Percentiles rank a stretch among this genome's conserved stretches.
Conservation (phyloP, 2,329 filamentous ascomycete species). For the Dactylellina cionopaga region DNA sequence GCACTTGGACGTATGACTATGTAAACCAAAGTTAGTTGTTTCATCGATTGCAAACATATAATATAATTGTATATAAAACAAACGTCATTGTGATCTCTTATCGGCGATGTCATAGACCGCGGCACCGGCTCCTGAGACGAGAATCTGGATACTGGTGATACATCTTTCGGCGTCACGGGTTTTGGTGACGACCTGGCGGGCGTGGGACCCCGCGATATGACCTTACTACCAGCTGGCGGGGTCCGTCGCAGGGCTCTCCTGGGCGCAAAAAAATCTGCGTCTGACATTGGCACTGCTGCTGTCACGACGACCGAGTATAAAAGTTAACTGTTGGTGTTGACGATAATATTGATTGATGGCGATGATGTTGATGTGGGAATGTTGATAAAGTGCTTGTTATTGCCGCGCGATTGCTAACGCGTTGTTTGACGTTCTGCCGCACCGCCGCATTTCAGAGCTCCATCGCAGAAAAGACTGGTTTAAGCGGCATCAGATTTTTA, state of each 20-base stretch:
- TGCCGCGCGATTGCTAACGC: constrained; percentile 9
- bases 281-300: constrained; percentile 28
- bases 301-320: too few relatives aligned
- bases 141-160: background rate
- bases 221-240: background rate
- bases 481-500: constrained; percentile 21
- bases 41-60: background rate
- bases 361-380: constrained; percentile 4
- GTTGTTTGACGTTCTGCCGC: constrained; percentile 42
- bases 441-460: constrained; percentile 25
- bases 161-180: background rate
- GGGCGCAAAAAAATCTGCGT: constrained; percentile 35
- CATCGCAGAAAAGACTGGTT: background rate
- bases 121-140: constrained; percentile 1
- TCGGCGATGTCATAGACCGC: constrained; percentile 38
- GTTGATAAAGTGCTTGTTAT: background rate
- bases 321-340: background rate
- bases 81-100: constrained; percentile 19
- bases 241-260: constrained; percentile 35
- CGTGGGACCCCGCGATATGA: constrained; percentile 17
- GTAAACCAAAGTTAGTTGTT: background rate
- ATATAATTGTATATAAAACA: background rate
- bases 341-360: background rate
- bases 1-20: constrained; percentile 5
- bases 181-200: constrained; percentile 1